Base-by-base conservation (phyloP, 371 early-diverging fungal species). In the Haplosporangium sp. region DNA sequence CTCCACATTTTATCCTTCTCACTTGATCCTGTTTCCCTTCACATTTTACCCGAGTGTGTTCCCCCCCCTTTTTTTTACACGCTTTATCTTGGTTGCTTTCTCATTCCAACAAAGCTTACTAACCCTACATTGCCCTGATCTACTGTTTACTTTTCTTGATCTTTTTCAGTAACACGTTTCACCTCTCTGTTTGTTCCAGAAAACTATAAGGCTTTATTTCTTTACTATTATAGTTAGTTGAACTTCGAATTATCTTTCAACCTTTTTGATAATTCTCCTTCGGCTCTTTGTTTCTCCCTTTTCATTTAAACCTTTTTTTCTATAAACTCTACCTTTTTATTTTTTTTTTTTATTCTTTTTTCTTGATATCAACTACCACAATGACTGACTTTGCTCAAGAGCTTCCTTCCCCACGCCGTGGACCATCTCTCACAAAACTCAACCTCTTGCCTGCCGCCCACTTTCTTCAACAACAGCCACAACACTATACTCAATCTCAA, bases 361-460 rank as follows among this genome's bases (percentile, higher is more conserved):
- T 55, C 39, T 50, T 34, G 48, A 57, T 35, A 40, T 57, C 56
- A 58, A 10, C 5, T 37, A 38, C 52, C 42, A 62, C 58, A 10
- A 74, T 74, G 81, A 71, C 81, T 35, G 74, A 79, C 7, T 72
- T 72, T 42, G 57, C 71, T n/a, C 74, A 56, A 53, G 71, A 67
- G 10, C 65, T 45, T 42, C 27, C 66, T 27, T 40, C 56, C 6
- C 19, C 55, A 50, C 79, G 74, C 65, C 63, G 71, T 19, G 74
- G 74, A 27, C 37, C 70, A 4, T 61, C 73, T 2, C 40, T 74
- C 17, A 65, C 74, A 38, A 74, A 79, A 48, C 74, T 74, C 56
- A 73, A 74, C 65, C 58, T 77, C 42, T n/a, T 71, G 61, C 68
- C 72, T 38, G 37, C 72, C 8, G 52, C 78, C 1, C 69, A 72